Conservation (phyloP, 2,329 filamentous ascomycete species). For the Hymenoscyphus repandus region DNA sequence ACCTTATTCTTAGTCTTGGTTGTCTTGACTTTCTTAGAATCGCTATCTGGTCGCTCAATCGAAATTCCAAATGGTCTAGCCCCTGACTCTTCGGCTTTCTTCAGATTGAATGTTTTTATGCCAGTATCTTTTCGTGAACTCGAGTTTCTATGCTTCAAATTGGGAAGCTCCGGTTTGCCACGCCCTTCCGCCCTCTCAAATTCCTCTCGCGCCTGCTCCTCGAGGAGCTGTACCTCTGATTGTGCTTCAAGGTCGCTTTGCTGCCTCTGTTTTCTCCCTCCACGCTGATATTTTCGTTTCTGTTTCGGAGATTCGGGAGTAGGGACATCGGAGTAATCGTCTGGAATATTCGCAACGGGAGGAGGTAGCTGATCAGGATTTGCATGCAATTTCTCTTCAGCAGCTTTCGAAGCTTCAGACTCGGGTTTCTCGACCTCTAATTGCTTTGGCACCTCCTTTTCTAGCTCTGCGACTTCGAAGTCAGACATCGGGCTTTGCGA, state of each 20-base stretch:
- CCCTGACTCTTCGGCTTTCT: constrained; percentile 16
- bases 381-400: neutral
- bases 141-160: constrained; percentile 4
- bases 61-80: constrained; percentile 21
- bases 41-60: constrained; percentile 6
- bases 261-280: constrained; percentile 13
- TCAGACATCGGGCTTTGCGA: neutral
- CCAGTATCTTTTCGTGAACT: constrained; percentile 18
- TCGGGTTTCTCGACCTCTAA: neutral
- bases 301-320: constrained; percentile 5
- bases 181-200: constrained; percentile 4
- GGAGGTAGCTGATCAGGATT: neutral
- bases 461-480: constrained; percentile 3
- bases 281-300: constrained; percentile 11
- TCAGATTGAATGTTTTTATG: constrained; percentile 24
- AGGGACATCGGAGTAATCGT: constrained; percentile 15
- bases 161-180: neutral
- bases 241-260: constrained; percentile 2
- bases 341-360: neutral
- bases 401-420: neutral
- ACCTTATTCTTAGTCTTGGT: neutral
- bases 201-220: constrained; percentile 7
- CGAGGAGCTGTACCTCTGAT: constrained; percentile 3
- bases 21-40: constrained; percentile 2
- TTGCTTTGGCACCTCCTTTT: neutral